These are phyloP conservation scores for Taphrina deformans DNA, from an alignment of 1,139 yeast genomes.

Conservation along the genomic window DNA sequence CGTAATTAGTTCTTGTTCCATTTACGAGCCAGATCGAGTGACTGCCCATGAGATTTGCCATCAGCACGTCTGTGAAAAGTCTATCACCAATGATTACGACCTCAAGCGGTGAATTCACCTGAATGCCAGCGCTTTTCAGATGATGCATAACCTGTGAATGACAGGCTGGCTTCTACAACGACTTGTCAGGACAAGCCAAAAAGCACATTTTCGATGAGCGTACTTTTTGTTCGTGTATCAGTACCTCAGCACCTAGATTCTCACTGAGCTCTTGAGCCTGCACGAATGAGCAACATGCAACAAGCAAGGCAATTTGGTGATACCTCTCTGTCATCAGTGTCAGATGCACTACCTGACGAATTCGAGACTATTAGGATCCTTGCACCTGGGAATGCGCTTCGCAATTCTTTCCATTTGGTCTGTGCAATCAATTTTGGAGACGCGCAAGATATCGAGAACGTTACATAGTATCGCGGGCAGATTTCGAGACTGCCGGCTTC, in stretches of 20 bases:
- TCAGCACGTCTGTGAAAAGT: slow-evolving; percentile 80
- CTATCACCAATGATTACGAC: slow-evolving; percentile 89
- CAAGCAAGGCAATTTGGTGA: not conserved
- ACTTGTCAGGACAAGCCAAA: not conserved
- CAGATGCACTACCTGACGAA: slow-evolving; percentile 78
- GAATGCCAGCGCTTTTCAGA: slow-evolving; percentile 27
- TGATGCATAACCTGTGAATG: slow-evolving; percentile 63
- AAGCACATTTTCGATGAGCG: not conserved
- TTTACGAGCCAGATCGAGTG: slow-evolving; percentile 78
- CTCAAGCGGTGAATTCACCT: slow-evolving; percentile 55
- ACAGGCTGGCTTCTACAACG: slow-evolving; percentile 82
- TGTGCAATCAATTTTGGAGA: not conserved
- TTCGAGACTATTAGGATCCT: slow-evolving; percentile 78
- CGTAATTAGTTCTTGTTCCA: slow-evolving; percentile 49
- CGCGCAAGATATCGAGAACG: not conserved
- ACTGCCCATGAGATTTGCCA: slow-evolving; percentile 94
- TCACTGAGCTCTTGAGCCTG: slow-evolving; percentile 67
- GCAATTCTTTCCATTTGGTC: slow-evolving; percentile 58
- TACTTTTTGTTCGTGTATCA: slow-evolving; percentile 60
- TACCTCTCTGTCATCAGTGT: slow-evolving; percentile 56
- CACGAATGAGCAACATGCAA: not conserved
- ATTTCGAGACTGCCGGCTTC: slow-evolving; percentile 75
- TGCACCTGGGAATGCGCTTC: slow-evolving; percentile 61
- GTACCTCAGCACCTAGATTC: slow-evolving; percentile 72
- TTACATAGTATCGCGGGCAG: slow-evolving; percentile 65